A percentile compares a stretch with the other conserved stretches of the same genome.
These are phyloP conservation scores for Aspergillus costaricaensis DNA, from an alignment of 2,329 filamentous ascomycete genomes.

Conservation along the genomic window DNA sequence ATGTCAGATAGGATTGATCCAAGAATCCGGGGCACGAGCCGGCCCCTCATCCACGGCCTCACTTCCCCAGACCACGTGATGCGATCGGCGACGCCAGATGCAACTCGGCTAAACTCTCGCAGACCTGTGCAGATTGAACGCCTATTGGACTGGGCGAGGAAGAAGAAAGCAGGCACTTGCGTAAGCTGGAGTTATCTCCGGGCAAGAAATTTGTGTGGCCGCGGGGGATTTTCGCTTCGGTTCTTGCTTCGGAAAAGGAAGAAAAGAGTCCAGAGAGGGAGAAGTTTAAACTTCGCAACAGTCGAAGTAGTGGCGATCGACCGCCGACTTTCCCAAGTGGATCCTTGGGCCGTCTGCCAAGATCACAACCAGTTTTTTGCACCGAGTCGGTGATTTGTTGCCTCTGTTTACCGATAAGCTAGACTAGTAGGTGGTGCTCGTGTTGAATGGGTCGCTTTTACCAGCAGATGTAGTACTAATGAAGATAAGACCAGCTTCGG, in stretches of 20 bases:
- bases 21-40: background rate
- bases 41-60: background rate
- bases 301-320: background rate
- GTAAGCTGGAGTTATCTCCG: background rate
- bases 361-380: background rate
- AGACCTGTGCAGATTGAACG: background rate
- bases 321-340: background rate
- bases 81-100: background rate
- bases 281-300: background rate
- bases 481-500: too few relatives aligned
- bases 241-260: background rate
- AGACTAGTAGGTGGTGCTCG: background rate
- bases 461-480: too few relatives aligned
- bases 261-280: background rate
- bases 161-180: background rate
- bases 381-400: background rate
- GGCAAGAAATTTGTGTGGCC: background rate
- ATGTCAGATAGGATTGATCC: background rate
- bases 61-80: slow-evolving; percentile 7
- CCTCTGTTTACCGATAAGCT: background rate
- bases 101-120: background rate
- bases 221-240: background rate
- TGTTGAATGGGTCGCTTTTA: background rate
- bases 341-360: background rate
- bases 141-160: background rate